These are phyloP conservation scores for Lactarius tabidus DNA, from an alignment of 768 basidiomycete species.

Conservation along the genomic window DNA sequence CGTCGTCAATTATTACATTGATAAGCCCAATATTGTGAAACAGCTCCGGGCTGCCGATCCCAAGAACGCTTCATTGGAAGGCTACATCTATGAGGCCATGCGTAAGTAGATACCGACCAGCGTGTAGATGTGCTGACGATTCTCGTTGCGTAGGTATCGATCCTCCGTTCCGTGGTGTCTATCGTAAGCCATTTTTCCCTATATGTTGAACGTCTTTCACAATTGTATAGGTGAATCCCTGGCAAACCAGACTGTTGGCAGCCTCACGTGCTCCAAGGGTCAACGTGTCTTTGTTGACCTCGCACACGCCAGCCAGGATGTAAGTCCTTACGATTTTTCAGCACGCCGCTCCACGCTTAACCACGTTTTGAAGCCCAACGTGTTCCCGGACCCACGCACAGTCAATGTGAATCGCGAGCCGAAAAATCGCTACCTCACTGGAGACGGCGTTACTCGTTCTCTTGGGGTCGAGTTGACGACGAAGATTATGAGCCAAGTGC, in stretches of 20 bases:
- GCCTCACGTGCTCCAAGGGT: conserved; percentile 41
- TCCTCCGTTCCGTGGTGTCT: conserved; percentile 67
- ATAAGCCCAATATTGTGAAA: conserved; percentile 33
- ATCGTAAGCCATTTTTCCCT: conserved; percentile 42
- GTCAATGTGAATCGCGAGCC: conserved; percentile 45
- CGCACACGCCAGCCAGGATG: conserved; percentile 51
- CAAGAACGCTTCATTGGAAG: conserved; percentile 43
- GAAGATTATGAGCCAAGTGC: conserved; percentile 57
- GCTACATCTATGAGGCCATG: conserved; percentile 63
- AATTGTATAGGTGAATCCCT: conserved; percentile 42
- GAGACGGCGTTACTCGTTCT: conserved; percentile 45
- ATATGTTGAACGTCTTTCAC: neutral
- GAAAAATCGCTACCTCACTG: conserved; percentile 43
- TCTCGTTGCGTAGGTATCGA: conserved; percentile 51
- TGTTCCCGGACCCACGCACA: conserved; percentile 46
- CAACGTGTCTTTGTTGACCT: conserved; percentile 63
- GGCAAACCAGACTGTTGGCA: conserved; percentile 43
- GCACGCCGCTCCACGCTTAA: neutral
- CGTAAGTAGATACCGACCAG: conserved; percentile 43
- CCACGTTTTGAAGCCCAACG: conserved; percentile 38
- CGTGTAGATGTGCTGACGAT: conserved; percentile 7
- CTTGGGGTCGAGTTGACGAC: conserved; percentile 52
- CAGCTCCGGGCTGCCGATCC: conserved; percentile 37
- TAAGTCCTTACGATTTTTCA: conserved; percentile 28
- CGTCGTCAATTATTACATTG: conserved; percentile 60